Percentiles rank a stretch among this genome's conserved stretches.
phyloP scores from a whole-genome alignment of 2,329 filamentous ascomycete species.

The Chalara sp. region DNA sequence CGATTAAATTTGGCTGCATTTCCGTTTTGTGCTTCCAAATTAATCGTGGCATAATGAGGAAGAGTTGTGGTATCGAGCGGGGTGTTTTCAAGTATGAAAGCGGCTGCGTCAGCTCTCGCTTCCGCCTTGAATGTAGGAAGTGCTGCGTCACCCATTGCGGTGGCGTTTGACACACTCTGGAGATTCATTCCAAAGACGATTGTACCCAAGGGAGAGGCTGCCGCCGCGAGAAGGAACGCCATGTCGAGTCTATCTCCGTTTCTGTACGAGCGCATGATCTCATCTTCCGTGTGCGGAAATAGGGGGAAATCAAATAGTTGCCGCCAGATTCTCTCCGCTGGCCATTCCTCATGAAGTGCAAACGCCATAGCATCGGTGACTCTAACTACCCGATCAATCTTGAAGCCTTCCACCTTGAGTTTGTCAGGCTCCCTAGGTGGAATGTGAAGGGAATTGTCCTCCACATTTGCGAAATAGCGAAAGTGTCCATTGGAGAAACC shows the following conservation, averaged over 20 bases:
- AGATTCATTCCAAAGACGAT: not conserved
- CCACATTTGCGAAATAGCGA: not conserved
- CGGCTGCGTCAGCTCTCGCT: not conserved
- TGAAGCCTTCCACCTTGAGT: not conserved
- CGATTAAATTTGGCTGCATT: not conserved
- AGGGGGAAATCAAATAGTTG: not conserved
- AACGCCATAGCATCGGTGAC: not conserved
- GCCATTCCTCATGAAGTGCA: not conserved
- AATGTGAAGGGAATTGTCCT: not conserved
- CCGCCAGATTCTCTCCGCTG: not conserved
- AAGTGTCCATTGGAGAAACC: not conserved
- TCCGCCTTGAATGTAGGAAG: not conserved
- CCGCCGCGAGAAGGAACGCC: not conserved
- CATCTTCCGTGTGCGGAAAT: not conserved
- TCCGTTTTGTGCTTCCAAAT: not conserved
- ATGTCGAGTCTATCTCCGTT: not conserved
- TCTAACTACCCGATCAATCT: not conserved
- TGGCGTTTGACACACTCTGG: not conserved
- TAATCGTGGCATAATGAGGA: not conserved
- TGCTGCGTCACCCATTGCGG: not conserved
- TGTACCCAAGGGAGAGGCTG: not conserved
- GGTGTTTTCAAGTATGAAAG: not conserved
- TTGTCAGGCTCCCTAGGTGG: not conserved
- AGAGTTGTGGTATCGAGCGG: not conserved
- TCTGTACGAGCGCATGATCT: not conserved